Percentiles rank a stretch among this genome's conserved stretches.
These are phyloP conservation scores for Vitis hybrid DNA, from an alignment of 177 flowering plant species.

Conservation along the genomic window DNA sequence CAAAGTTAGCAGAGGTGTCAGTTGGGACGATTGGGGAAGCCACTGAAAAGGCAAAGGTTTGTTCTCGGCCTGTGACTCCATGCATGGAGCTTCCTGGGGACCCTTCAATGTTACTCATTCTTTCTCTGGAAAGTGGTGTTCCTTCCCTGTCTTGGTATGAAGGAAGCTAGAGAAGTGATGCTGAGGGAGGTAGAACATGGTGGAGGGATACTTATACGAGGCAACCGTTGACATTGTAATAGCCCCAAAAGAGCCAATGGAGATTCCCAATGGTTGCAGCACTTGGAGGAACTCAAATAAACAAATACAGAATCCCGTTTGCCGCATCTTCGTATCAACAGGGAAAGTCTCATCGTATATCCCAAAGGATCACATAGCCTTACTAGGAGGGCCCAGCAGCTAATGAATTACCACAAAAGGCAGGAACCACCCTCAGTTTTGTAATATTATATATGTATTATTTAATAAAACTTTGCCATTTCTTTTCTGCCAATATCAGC, in stretches of 20 bases:
- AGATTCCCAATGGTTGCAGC: constrained; percentile 21
- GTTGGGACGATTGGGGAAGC: constrained; percentile 26
- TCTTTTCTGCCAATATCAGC: no score
- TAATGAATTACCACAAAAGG: neutral
- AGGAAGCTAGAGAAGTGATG: no score
- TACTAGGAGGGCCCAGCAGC: neutral
- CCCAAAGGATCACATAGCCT: constrained; percentile 30
- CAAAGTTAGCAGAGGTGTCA: constrained; percentile 17
- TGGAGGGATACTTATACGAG: neutral
- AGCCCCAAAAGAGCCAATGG: constrained; percentile 16
- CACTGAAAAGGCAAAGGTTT: constrained; percentile 35
- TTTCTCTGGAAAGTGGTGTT: no score
- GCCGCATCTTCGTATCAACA: constrained; percentile 29
- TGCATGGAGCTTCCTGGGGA: constrained; percentile 19
- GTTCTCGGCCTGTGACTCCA: constrained; percentile 42
- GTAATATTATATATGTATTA: neutral
- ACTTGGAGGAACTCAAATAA: neutral
- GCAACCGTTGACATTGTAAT: constrained; percentile 12
- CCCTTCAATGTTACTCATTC: neutral
- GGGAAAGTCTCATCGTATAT: constrained; percentile 27
- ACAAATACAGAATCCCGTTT: constrained; percentile 14
- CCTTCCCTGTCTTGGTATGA: no score
- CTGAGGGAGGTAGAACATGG: neutral
- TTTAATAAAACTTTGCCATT: neutral
- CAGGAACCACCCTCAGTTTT: neutral